Evolutionary conservation across 768 basidiomycete species (phyloP), one percentile per base, ranked within the genome.

Genomic region (Gymnopilus junonius): DNA sequence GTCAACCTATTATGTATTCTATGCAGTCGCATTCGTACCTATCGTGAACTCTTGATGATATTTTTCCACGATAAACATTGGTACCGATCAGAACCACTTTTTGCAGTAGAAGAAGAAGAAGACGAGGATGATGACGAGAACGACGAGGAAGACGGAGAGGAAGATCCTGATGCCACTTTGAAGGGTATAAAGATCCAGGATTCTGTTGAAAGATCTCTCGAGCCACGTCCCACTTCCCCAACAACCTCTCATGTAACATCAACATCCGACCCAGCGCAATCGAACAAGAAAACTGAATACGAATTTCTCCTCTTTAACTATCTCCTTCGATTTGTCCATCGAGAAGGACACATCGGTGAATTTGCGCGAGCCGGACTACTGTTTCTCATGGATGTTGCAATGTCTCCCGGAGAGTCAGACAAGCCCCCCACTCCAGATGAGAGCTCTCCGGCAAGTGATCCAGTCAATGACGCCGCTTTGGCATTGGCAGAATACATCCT

Each of bases 231-330:
- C 4, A 68, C 82, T 1, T 93, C 92, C 3, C 89, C 91, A 0
- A 76, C 86, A 20, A 83, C 85, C 6, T 90, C 90, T 0, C 84
- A 87, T 60, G 76, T 75, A 6, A 90, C 87, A 3, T 76, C 85
- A 34, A 86, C 79, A 32, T 87, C 85, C 11, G 82, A 76, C 8
- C 80, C 78, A 12, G 71, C 75, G 14, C 74, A 82, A 3, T 64
- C 73, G 0, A 73, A 75, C 20, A 88, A 86, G 71, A 92, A 91
- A 73, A 80, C 93, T 20, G 94, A 97, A 77, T 97, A 97, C 70
- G 96, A 99, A 72, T 98, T 97, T 71, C 86, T 97, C 29, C 82
- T 98, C 12, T 97, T 98, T 82, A 94, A 96, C 71, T 97, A 97
- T 70, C 88, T 99, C 35, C 87, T 99, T 10, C 93, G 95, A 0